Evolutionary conservation across 1,284 basidiomycete species (phyloP).

Genomic region (Sanguinoderma infundibulare): DNA sequence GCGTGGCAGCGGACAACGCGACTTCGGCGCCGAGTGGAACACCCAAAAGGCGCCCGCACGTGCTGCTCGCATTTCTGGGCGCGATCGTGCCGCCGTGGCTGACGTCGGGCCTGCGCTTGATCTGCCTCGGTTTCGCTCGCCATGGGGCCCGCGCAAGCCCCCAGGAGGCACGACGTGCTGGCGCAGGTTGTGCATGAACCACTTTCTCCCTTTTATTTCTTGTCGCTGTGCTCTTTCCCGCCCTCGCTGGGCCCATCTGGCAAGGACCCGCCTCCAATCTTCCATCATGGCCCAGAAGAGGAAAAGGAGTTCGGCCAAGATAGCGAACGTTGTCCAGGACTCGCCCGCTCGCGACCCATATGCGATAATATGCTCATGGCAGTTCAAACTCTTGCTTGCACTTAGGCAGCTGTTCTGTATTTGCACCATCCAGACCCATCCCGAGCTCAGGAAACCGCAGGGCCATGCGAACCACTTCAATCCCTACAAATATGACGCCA

Average conservation of each 20-base stretch:
- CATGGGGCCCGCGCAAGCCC: background rate
- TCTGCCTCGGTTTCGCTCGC: constrained; percentile 7
- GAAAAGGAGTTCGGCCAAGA: constrained; percentile 5
- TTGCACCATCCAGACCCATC: too few species aligned
- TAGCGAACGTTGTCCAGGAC: background rate
- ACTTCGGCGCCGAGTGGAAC: constrained; percentile 15
- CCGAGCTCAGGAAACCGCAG: too few species aligned
- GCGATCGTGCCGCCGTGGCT: constrained; percentile 17
- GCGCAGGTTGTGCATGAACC: constrained; percentile 16
- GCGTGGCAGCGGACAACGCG: constrained; percentile 5
- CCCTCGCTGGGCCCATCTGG: background rate
- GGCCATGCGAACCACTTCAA: too few species aligned
- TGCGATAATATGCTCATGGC: too few species aligned
- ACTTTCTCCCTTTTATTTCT: constrained; percentile 9
- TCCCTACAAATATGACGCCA: too few species aligned
- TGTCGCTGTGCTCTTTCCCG: background rate
- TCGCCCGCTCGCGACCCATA: background rate
- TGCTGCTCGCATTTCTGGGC: constrained; percentile 1
- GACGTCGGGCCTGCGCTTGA: constrained; percentile 21
- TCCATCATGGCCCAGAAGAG: constrained; percentile 6
- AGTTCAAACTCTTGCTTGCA: too few species aligned
- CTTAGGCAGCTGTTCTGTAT: too few species aligned
- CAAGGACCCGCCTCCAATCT: too few species aligned
- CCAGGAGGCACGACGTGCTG: background rate
- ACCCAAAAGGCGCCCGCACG: constrained; percentile 4